Conservation (phyloP, 805 yeast genomes). For the Suhomyces pyralidae region DNA sequence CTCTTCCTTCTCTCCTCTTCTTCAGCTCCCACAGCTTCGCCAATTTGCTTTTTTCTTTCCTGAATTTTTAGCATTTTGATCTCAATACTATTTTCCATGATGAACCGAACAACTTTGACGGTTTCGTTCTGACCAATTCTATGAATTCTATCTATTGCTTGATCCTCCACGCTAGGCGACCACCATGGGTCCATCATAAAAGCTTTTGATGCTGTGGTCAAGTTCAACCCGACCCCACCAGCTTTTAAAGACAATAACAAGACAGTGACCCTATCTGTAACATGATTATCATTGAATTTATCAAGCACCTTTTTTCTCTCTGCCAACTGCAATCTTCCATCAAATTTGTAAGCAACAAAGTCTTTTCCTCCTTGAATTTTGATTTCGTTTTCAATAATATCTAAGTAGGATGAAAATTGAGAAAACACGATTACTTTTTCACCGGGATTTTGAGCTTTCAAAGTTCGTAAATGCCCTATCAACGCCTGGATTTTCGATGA, state of each 20-base stretch:
- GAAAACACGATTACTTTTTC: constrained; percentile 86
- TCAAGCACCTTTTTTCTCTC: constrained; percentile 62
- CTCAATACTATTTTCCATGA: constrained; percentile 79
- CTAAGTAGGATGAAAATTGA: constrained; percentile 82
- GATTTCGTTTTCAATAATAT: constrained; percentile 65
- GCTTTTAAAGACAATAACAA: constrained; percentile 78
- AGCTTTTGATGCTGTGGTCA: constrained; percentile 81
- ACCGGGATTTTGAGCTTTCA: constrained; percentile 55
- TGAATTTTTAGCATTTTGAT: constrained; percentile 86
- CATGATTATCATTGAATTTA: constrained; percentile 42
- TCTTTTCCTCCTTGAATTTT: constrained; percentile 37
- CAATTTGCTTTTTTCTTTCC: constrained; percentile 74
- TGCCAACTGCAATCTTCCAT: constrained; percentile 69
- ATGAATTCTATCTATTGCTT: constrained; percentile 87
- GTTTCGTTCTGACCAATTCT: constrained; percentile 78
- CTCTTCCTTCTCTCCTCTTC: constrained; percentile 71
- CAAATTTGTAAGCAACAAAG: constrained; percentile 65
- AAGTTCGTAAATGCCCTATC: constrained; percentile 51
- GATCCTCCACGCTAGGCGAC: constrained; percentile 89
- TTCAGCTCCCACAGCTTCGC: constrained; percentile 73
- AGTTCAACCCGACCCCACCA: constrained; percentile 90
- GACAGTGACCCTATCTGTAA: constrained; percentile 41
- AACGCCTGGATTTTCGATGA: constrained; percentile 76
- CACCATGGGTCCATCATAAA: constrained; percentile 97
- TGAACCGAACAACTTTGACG: constrained; percentile 76